Conservation (phyloP, 257 asterid species). For the Solanum boliviense region DNA sequence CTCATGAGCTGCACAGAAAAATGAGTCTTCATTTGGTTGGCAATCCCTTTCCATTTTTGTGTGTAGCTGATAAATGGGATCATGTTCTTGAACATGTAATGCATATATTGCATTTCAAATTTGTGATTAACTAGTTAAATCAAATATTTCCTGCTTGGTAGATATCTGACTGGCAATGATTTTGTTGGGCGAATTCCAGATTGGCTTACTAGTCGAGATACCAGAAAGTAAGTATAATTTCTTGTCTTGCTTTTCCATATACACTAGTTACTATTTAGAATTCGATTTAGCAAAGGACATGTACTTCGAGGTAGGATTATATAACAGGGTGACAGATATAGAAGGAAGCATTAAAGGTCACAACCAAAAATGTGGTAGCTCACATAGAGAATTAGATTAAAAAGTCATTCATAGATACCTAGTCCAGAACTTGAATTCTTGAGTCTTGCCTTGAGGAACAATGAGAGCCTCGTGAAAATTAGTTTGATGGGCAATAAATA, state of each 20-base stretch:
- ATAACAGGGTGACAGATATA: background rate
- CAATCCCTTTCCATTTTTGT: background rate
- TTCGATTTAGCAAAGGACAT: background rate
- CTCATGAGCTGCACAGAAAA: background rate
- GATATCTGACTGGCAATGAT: constrained; percentile 39
- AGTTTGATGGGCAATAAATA: background rate
- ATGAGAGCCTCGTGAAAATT: background rate
- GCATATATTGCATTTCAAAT: background rate
- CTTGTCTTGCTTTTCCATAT: background rate
- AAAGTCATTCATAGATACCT: background rate
- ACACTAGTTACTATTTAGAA: background rate
- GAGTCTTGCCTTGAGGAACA: background rate
- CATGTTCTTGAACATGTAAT: background rate
- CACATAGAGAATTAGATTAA: background rate
- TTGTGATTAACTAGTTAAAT: background rate
- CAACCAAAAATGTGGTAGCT: background rate
- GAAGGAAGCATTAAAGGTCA: background rate
- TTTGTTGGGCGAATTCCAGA: constrained; percentile 35
- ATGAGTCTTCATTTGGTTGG: background rate
- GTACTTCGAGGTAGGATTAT: background rate
- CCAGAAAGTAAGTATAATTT: constrained; percentile 19
- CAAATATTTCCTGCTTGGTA: constrained; percentile 1
- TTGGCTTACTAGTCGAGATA: constrained; percentile 18
- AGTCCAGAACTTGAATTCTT: background rate
- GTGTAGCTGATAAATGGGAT: background rate